A percentile compares a stretch with the other conserved stretches of the same genome.
Conservation (phyloP, 2,329 filamentous ascomycete genomes). For the Ophiostoma populinum region DNA sequence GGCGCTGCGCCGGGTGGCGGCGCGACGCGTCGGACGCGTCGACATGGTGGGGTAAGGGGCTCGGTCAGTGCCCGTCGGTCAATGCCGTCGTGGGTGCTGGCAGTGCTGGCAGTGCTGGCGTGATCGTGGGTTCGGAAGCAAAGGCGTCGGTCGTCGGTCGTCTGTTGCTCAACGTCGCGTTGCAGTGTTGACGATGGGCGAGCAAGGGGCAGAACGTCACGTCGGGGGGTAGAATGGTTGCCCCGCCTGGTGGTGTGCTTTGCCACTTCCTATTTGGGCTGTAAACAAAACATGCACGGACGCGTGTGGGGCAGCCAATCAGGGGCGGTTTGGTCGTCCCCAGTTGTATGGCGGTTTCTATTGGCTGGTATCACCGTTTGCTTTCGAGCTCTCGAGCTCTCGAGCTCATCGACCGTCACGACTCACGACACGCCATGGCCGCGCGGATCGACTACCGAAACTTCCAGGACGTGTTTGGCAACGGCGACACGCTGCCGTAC, state of each 20-base stretch:
- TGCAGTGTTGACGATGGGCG: background rate
- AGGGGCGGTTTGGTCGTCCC: background rate
- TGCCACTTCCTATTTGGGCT: conserved; percentile 10
- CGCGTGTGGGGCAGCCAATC: background rate
- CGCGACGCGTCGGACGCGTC: conserved; percentile 26
- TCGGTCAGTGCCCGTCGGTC: too few species aligned
- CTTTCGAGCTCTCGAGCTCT: too few species aligned
- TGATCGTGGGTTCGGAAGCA: too few species aligned
- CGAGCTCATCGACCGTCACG: too few species aligned
- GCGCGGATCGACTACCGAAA: conserved; percentile 42
- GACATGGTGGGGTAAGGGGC: conserved; percentile 17
- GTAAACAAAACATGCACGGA: conserved; percentile 14
- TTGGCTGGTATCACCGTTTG: too few species aligned
- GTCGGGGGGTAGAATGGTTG: conserved; percentile 5
- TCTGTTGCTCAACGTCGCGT: background rate
- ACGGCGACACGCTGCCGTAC: conserved; percentile 42
- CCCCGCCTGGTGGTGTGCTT: conserved; percentile 15
- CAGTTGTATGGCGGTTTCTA: too few species aligned
- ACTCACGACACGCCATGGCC: conserved; percentile 5
- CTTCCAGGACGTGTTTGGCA: conserved; percentile 51
- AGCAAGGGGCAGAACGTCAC: conserved; percentile 1
- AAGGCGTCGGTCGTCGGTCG: background rate
- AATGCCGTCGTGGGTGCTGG: too few species aligned
- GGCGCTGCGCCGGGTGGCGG: conserved; percentile 47
- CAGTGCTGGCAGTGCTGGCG: too few species aligned